phyloP scores from a whole-genome alignment of 257 asterid genomes.

The Craterostigma plantagineum region DNA sequence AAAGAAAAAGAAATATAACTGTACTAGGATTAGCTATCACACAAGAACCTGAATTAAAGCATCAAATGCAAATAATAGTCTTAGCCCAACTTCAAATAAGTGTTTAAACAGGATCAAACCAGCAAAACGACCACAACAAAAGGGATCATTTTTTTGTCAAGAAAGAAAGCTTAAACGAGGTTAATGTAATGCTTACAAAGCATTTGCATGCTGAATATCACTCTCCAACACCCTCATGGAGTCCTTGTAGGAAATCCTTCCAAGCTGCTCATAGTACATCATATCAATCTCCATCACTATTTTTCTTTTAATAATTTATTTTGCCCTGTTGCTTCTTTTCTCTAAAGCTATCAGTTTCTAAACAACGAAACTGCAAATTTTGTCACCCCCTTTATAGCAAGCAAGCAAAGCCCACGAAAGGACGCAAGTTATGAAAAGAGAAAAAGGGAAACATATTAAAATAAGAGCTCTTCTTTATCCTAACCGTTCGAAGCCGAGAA shows the following conservation, averaged over 20 bases:
- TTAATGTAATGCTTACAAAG: constrained; percentile 36
- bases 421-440: too few species aligned
- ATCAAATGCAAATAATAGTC: constrained; percentile 5
- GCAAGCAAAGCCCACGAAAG: too few species aligned
- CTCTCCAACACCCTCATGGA: constrained; percentile 59
- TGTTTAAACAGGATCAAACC: constrained; percentile 1
- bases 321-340: not conserved
- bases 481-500: constrained; percentile 13
- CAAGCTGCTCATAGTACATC: constrained; percentile 53
- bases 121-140: not conserved
- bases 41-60: not conserved
- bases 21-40: too few species aligned
- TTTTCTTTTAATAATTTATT: not conserved
- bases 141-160: too few species aligned
- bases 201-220: constrained; percentile 73
- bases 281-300: constrained; percentile 28
- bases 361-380: constrained; percentile 9
- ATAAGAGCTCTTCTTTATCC: too few species aligned
- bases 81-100: constrained; percentile 7
- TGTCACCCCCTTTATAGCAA: constrained; percentile 3
- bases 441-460: too few species aligned
- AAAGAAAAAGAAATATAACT: too few species aligned
- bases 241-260: constrained; percentile 41
- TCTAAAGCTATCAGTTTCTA: constrained; percentile 4
- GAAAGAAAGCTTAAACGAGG: constrained; percentile 7